These are phyloP conservation scores for Karstenula rhodostoma DNA, from an alignment of 2,329 filamentous ascomycete species.

Conservation along the genomic window DNA sequence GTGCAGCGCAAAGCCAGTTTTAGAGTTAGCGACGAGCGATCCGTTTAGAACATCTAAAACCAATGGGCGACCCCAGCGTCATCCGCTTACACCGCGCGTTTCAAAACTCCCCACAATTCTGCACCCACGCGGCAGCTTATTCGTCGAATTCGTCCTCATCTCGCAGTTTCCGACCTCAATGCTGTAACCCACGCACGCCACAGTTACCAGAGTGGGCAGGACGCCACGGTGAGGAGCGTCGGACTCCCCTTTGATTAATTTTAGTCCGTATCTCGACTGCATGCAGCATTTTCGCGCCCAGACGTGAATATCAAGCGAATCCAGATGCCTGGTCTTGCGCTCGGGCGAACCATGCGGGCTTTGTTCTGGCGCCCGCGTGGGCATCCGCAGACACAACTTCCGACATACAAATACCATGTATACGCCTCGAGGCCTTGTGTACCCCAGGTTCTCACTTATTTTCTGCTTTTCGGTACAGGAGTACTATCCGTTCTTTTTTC, in stretches of 20 bases:
- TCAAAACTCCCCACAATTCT: constrained; percentile 30
- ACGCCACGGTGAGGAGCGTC: constrained; percentile 12
- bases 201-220: constrained; percentile 5
- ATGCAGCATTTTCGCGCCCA: constrained; percentile 8
- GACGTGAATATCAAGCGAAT: constrained; percentile 10
- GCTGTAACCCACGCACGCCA: constrained; percentile 12
- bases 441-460: constrained; percentile 26
- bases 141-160: constrained; percentile 19
- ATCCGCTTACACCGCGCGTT: constrained; percentile 18
- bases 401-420: constrained; percentile 30
- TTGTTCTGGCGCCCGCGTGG: constrained; percentile 2
- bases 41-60: constrained; percentile 25
- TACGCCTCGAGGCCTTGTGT: constrained; percentile 17
- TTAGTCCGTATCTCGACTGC: constrained; percentile 17
- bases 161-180: constrained; percentile 17
- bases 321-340: constrained; percentile 3
- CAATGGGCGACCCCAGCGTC: constrained; percentile 23
- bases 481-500: constrained; percentile 43
- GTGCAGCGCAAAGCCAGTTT: constrained; percentile 32
- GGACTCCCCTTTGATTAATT: constrained; percentile 22
- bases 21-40: constrained; percentile 43
- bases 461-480: constrained; percentile 43
- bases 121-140: constrained; percentile 8
- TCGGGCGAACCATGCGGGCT: constrained; percentile 5
- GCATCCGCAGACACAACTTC: constrained; percentile 25